A percentile compares a stretch with the other conserved stretches of the same genome.
These are phyloP conservation scores for Phaeosphaeria sp. DNA, from an alignment of 2,329 filamentous ascomycete genomes.

Conservation along the genomic window DNA sequence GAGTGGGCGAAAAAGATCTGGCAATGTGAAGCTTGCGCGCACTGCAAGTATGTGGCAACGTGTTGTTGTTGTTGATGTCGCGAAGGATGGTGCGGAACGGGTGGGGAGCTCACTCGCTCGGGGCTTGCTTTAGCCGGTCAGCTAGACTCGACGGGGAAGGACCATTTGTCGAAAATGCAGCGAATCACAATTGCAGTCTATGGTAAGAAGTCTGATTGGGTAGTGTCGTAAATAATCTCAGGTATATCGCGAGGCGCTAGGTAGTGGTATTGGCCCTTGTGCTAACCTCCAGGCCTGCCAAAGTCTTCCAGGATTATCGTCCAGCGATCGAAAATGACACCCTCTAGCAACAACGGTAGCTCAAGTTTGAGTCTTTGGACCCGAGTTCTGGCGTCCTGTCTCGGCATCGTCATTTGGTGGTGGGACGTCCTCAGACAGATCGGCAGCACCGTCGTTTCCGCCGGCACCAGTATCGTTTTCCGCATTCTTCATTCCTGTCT, in stretches of 20 bases:
- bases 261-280: neutral
- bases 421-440: neutral
- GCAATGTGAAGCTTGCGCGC: neutral
- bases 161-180: neutral
- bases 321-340: neutral
- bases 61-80: constrained; percentile 9
- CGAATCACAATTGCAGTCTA: neutral
- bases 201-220: neutral
- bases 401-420: neutral
- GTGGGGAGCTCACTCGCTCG: constrained; percentile 10
- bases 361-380: neutral
- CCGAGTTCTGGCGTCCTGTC: neutral
- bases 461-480: neutral
- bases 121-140: constrained; percentile 13
- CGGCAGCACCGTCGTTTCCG: neutral
- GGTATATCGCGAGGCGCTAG: neutral
- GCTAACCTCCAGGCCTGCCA: neutral
- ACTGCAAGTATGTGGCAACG: neutral
- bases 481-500: neutral
- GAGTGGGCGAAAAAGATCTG: neutral
- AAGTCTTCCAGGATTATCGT: neutral
- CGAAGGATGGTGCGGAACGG: constrained; percentile 2
- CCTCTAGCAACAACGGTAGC: neutral
- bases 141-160: neutral
- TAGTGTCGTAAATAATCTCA: neutral